Base-by-base conservation (phyloP, 1,139 yeast species). In the Saccharomycopsis hybrid region DNA sequence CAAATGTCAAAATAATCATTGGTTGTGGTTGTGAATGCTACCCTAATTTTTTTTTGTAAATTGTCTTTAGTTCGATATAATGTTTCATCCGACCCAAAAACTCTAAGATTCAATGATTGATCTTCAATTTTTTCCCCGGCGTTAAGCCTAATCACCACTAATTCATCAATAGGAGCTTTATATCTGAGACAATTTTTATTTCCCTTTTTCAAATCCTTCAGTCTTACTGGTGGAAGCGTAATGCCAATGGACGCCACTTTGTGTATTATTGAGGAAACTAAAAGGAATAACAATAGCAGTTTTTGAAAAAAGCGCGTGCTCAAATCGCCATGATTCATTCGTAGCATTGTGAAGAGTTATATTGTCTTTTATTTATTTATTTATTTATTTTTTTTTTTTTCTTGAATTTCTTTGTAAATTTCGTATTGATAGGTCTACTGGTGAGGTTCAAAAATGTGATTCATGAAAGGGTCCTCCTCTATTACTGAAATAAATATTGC, bases 1-100 rank as follows among this genome's bases (percentile, higher is more conserved):
- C 62, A 59, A 3, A 59, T 43, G 11, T 57, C 58, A n/a, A 57
- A 51, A 25, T 28, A 37, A 25, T 33, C 48, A 11, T 50, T 54
- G 5, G 43, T 11, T 3, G 48, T 27, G 11, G 54, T 47, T 3
- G 47, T 50, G 48, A 51, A 54, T 4, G 48, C 53, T 4, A 51
- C 41, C 1, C 53, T 13, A 4, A 39, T 35, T 18, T 51, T 51
- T 7, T 43, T 38, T 9, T 7, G n/a, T 7, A 51, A 25, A 30
- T 51, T 33, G 24, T 50, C 43, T 32, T 39, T 43, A 11, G 38
- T 24, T 13, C 54, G 41, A 31, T 51, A 51, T 37, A 49, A 13
- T 37, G 40, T 49, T 5, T 41, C 49, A 25, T 33, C 18, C 5
- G 46, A 30, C 33, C 42, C 51, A 40, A 38, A 28, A 11, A 44